Percentiles rank a stretch among this genome's conserved stretches.
Evolutionary conservation across 2,329 filamentous ascomycete species (phyloP).

Genomic region (Coniochaeta ligniaria): DNA sequence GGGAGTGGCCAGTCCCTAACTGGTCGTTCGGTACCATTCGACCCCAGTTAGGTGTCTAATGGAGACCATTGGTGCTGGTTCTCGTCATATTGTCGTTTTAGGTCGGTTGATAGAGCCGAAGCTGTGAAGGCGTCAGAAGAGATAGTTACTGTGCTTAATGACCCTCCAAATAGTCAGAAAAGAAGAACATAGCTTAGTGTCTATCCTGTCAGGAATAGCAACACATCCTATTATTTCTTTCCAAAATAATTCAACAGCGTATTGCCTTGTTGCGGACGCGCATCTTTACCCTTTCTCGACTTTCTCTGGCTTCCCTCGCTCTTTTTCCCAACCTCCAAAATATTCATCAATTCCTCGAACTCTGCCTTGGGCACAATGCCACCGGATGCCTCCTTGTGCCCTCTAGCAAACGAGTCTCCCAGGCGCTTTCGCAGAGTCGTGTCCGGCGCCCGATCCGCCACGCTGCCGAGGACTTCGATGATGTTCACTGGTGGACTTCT

Average conservation of each 20-base stretch:
- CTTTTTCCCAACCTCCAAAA: slow-evolving; percentile 44
- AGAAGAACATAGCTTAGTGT: too few relatives aligned
- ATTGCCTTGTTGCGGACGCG: slow-evolving; percentile 34
- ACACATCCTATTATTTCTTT: slow-evolving; percentile 18
- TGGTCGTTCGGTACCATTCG: neutral
- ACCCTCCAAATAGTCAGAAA: neutral
- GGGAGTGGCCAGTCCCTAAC: neutral
- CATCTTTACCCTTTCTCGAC: slow-evolving; percentile 17
- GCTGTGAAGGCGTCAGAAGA: neutral
- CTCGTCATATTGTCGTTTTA: neutral
- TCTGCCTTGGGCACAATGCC: slow-evolving; percentile 53
- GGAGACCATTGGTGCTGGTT: neutral
- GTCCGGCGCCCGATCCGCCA: slow-evolving; percentile 35
- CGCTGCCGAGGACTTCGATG: slow-evolving; percentile 11
- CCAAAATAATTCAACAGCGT: slow-evolving; percentile 49
- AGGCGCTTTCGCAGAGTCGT: slow-evolving; percentile 36
- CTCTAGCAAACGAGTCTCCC: slow-evolving; percentile 57
- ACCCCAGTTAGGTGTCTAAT: neutral
- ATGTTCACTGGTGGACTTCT: slow-evolving; percentile 13
- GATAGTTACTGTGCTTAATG: neutral
- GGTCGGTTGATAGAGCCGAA: neutral
- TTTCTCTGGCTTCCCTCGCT: slow-evolving; percentile 34
- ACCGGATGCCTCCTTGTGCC: slow-evolving; percentile 61
- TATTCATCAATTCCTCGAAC: slow-evolving; percentile 56
- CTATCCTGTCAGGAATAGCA: too few relatives aligned